Base-by-base conservation (phyloP, 768 basidiomycete genomes). In the Tylopilus plumbeoviolaceoides region DNA sequence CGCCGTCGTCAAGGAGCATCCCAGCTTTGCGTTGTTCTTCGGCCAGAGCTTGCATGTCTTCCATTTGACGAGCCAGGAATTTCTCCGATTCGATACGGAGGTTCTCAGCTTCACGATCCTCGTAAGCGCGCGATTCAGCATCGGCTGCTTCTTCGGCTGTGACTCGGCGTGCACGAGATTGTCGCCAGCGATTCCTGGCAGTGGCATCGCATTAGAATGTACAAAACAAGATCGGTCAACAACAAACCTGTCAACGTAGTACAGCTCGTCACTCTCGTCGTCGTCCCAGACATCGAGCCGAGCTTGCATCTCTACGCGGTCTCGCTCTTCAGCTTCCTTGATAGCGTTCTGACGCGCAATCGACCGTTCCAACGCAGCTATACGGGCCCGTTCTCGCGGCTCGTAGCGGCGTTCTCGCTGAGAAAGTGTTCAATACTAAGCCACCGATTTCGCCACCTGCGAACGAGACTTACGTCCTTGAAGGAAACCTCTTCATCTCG, bases 391-490 rank as follows among this genome's bases (percentile, higher is more conserved):
- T 68, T 99, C 97, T 51, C 92, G 79, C 10, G 85, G 84, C 61
- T 98, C 95, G 44, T 95, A 94, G n/a, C 91, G 83, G 8, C 94
- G 84, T 67, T 98, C 95, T 43, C 93, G 85, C 93, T 98, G 58
- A 12, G 38, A 51, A 23, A 7, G 20, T 1, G 43, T 38, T 58
- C 18, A 65, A 47, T 5, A 39, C 30, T 39, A 35, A 9, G 4
- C 17, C 36, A 31, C 14, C 6, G 8, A 33, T 3, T 10, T 25
- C 39, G 41, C 41, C n/a, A 11, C n/a, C 8, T 2, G 21, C 47
- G 14, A 36, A 46, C 43, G 25, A 43, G 15, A 82, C 88, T 72
- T 65, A 93, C 95, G 70, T 93, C 92, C 66, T 84, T 77, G 70
- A 91, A 91, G 5, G 91, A 89, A 38, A 82, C 76, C 53, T 95